phyloP scores from a whole-genome alignment of 257 asterid species.

The Echites panduratus region DNA sequence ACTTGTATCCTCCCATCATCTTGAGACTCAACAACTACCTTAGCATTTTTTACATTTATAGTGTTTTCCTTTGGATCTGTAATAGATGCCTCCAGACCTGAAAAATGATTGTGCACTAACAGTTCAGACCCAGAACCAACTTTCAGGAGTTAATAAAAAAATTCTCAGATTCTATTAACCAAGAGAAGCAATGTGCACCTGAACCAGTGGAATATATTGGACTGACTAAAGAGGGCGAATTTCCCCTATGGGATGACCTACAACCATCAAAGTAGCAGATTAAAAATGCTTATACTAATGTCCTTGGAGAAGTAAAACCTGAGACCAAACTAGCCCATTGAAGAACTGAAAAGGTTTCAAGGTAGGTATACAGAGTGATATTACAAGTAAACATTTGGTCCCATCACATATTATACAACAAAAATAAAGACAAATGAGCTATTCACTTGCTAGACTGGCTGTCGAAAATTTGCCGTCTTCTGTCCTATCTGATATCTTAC shows the following conservation, averaged over 20 bases:
- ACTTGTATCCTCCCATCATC: slow-evolving; percentile 61
- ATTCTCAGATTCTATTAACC: not conserved
- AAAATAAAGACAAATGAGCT: not conserved
- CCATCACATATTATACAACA: not conserved
- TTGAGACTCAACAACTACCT: slow-evolving; percentile 50
- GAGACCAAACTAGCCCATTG: not conserved
- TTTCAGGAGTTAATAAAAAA: not conserved
- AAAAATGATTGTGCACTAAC: not conserved
- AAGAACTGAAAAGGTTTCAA: not conserved
- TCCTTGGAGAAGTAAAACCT: slow-evolving; percentile 4
- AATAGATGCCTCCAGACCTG: slow-evolving; percentile 63
- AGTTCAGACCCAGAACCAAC: not conserved
- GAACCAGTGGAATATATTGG: slow-evolving; percentile 8
- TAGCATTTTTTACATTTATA: slow-evolving; percentile 35
- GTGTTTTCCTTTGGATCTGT: slow-evolving; percentile 30
- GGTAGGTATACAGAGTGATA: not conserved
- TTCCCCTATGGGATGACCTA: slow-evolving; percentile 1
- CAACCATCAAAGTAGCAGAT: not conserved
- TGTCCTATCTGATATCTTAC: not conserved
- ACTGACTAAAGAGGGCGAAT: not conserved
- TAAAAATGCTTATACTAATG: not conserved
- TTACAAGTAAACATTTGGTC: not conserved
- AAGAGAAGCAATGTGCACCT: slow-evolving; percentile 3
- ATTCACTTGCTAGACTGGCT: not conserved
- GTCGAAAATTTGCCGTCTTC: not conserved